Base-by-base conservation (phyloP, 495 filamentous ascomycete genomes). In the Pseudoneurospora amorphoporcata region DNA sequence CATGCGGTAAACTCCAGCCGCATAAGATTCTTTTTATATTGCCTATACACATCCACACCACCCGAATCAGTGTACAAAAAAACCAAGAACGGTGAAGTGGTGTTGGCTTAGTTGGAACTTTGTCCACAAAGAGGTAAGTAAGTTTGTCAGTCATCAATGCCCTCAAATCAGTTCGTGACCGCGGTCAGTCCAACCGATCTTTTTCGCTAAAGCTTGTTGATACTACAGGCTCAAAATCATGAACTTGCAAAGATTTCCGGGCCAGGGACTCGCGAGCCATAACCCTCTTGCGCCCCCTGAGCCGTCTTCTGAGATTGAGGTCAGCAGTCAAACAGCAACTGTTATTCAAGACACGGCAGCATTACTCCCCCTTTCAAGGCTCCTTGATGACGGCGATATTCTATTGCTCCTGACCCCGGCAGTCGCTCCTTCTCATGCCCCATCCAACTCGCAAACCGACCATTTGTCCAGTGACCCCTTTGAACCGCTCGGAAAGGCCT, bases 381-480 rank as follows among this genome's bases (percentile, higher is more conserved):
- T 78, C 47, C 80, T 85, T 35, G 77, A 76, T 43, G 80, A 85
- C 38, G 80, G 82, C 39, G 86, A 88, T 74, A 82, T 87, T 43
- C 78, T 90, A 45, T 78, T 89, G 41, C 87, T 90, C 29, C 79
- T 90, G n/a, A 89, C 88, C 14, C 88, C 88, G 38, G 87, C 86
- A 16, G 85, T 89, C 53, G 78, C 85, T 53, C 81, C 83, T 53
- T 78, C 83, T 40, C 74, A 80, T 69, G 78, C 77, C 68, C 69
- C 71, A 29, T 19, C 70, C 10, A 71, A 78, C 65, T 39, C 23
- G 7, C 69, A 69, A 3, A 61, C 74, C 3, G 42, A 75, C 65
- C 39, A 71, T 42, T 65, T 77, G 29, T 69, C 76, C 70, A 80
- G 79, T 69, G 88, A 90, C 76, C 88, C 88, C 32, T 90, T 90